Base-by-base conservation (phyloP, 2,329 filamentous ascomycete genomes). In the Diplocarpon mali region DNA sequence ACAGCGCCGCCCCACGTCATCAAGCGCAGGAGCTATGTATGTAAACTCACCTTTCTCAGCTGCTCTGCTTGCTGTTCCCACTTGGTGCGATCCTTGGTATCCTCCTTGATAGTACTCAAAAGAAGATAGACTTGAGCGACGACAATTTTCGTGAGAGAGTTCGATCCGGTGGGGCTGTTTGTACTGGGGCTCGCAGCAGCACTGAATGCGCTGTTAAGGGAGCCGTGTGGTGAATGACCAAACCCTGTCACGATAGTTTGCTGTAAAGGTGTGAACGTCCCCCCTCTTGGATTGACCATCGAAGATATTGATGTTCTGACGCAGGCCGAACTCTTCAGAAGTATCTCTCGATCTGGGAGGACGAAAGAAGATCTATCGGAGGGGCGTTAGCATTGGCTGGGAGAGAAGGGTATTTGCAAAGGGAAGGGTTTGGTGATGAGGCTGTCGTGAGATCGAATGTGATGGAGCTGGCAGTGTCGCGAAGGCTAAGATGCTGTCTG, bases 111-210 rank as follows among this genome's bases (percentile, higher is more conserved):
- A 29, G 87, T 88, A 68, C 89, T 92, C 54, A 98, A 75, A 46
- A 98, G 77, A 53, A 98, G 80, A 68, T 92, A 94, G 55, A 96
- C 80, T 71, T 98, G 92, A 54, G 92, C 88, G 60, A 95, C 82
- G 58, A 92, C 88, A 65, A 98, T 92, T 69, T 93, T 95, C 50
- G 84, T 84, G 58, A 96, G 73, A 61, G 81, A 82, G 39, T 70
- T 73, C 56, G 72, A 67, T 51, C 70, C 68, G 30, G 67, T 68
- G 60, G 56, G 69, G 45, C 60, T 63, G 45, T 56, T 62, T 20
- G 58, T 61, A 46, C 59, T 62, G 40, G 60, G 59, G 38, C 60
- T 62, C 34, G 58, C 58, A 46, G 55, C 54, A 50, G 59, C 57
- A 58, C 60, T 63, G 44, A 62, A 60, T 39, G 56, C 52, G 67